These are phyloP conservation scores for Trypanosoma rangeli DNA, from an alignment of 208 protist genomes.

Conservation along the genomic window DNA sequence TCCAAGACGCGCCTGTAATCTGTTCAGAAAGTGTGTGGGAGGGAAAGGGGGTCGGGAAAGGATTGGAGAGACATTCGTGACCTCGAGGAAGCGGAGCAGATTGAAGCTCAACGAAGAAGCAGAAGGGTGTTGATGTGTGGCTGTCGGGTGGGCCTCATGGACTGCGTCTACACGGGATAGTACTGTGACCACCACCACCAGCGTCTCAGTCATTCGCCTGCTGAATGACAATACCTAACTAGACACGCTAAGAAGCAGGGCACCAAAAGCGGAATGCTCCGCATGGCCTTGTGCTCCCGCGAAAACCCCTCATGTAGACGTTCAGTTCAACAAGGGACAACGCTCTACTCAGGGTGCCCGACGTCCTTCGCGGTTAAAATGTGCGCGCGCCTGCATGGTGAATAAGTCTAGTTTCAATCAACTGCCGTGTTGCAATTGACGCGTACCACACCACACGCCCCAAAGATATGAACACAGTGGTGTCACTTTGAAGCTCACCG, in stretches of 20 bases:
- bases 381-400: constrained; percentile 12
- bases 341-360: constrained; percentile 10
- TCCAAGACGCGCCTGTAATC: too few relatives aligned
- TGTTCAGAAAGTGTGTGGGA: too few relatives aligned
- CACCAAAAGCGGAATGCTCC: constrained; percentile 45
- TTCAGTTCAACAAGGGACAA: constrained; percentile 37
- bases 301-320: constrained; percentile 31
- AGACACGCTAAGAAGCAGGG: constrained; percentile 38
- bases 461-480: constrained; percentile 35
- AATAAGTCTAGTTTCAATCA: constrained; percentile 23
- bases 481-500: constrained; percentile 17
- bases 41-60: too few relatives aligned
- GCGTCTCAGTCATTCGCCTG: constrained; percentile 14
- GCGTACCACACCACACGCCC: constrained; percentile 33
- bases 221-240: constrained; percentile 31
- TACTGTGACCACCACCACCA: constrained; percentile 13
- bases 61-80: too few relatives aligned
- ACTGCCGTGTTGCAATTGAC: constrained; percentile 32
- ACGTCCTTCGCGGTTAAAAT: neutral
- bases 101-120: too few relatives aligned
- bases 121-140: too few relatives aligned
- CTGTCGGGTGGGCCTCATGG: too few relatives aligned
- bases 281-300: constrained; percentile 38
- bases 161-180: neutral
- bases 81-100: too few relatives aligned